A percentile compares a stretch with the other conserved stretches of the same genome.
Evolutionary conservation across 768 basidiomycete genomes (phyloP).

Genomic region (Lactarius deliciosus): DNA sequence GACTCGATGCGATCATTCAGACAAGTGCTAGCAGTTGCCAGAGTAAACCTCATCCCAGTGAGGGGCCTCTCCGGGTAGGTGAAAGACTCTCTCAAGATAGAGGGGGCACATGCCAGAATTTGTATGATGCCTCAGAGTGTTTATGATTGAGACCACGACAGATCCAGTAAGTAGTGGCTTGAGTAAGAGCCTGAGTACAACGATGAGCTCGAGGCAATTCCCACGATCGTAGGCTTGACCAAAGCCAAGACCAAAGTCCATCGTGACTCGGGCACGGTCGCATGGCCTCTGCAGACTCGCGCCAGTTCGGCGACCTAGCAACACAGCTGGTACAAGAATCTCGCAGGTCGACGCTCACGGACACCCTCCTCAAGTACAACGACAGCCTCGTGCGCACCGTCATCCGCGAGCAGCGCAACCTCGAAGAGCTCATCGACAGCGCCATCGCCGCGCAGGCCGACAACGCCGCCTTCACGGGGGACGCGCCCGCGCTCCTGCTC

Average conservation of each 20-base stretch:
- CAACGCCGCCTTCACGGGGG: conserved; percentile 44
- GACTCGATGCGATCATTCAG: background rate
- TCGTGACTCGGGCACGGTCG: background rate
- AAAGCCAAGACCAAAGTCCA: background rate
- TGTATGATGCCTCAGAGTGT: background rate
- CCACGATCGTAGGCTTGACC: background rate
- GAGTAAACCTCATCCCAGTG: background rate
- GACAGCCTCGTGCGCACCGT: conserved; percentile 82
- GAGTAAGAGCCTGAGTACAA: too few relatives aligned
- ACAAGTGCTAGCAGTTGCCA: background rate
- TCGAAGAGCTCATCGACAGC: conserved; percentile 55
- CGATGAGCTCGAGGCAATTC: background rate
- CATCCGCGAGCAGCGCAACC: conserved; percentile 87
- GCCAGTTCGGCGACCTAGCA: conserved; percentile 81
- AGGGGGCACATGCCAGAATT: background rate
- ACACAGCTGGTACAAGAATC: conserved; percentile 87
- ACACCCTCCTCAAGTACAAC: conserved; percentile 89
- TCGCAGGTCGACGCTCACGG: conserved; percentile 78
- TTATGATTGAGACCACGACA: background rate
- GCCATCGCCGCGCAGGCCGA: conserved; percentile 37
- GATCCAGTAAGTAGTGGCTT: background rate
- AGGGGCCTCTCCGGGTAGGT: background rate
- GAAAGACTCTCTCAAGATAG: background rate
- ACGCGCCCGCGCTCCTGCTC: conserved; percentile 66
- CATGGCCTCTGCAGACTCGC: conserved; percentile 46